These are phyloP conservation scores for Auxenochlorella protothecoides DNA, from an alignment of 139 green algal genomes.

Conservation along the genomic window DNA sequence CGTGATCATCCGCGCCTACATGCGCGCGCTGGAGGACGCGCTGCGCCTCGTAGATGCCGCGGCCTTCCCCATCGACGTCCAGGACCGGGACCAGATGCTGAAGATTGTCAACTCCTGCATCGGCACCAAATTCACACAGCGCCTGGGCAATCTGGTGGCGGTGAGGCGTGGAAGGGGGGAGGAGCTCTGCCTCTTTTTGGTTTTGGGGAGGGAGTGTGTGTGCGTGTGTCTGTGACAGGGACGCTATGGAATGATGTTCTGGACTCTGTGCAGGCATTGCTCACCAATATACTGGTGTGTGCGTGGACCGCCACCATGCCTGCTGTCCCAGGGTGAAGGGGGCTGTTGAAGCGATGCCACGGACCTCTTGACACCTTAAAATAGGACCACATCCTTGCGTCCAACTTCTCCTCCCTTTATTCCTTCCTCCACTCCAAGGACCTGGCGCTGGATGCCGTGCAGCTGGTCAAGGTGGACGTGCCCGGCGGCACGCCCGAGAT, in stretches of 20 bases:
- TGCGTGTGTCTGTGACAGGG: too few relatives aligned
- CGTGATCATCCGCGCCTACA: conserved; percentile 85
- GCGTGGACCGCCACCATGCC: too few relatives aligned
- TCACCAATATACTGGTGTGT: too few relatives aligned
- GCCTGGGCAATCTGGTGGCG: conserved; percentile 88
- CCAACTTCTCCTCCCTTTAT: not conserved
- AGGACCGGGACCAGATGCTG: conserved; percentile 80
- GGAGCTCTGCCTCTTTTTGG: too few relatives aligned
- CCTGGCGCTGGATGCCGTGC: conserved; percentile 89
- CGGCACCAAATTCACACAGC: conserved; percentile 94
- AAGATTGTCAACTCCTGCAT: conserved; percentile 94
- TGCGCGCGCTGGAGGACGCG: conserved; percentile 75
- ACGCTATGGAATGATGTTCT: too few relatives aligned
- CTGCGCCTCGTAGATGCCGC: conserved; percentile 75
- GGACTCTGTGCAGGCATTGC: too few relatives aligned
- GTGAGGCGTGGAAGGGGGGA: conserved; percentile 12
- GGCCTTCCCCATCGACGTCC: conserved; percentile 81
- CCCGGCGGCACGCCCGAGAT: conserved; percentile 68
- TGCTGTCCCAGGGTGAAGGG: too few relatives aligned
- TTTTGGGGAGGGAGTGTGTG: too few relatives aligned
- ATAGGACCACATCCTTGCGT: too few relatives aligned
- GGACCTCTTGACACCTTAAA: too few relatives aligned
- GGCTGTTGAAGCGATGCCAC: too few relatives aligned
- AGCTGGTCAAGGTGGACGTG: conserved; percentile 54
- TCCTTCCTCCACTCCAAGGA: conserved; percentile 39